Evolutionary conservation across 768 basidiomycete species (phyloP).

Genomic region (Glaciozyma martinii): DNA sequence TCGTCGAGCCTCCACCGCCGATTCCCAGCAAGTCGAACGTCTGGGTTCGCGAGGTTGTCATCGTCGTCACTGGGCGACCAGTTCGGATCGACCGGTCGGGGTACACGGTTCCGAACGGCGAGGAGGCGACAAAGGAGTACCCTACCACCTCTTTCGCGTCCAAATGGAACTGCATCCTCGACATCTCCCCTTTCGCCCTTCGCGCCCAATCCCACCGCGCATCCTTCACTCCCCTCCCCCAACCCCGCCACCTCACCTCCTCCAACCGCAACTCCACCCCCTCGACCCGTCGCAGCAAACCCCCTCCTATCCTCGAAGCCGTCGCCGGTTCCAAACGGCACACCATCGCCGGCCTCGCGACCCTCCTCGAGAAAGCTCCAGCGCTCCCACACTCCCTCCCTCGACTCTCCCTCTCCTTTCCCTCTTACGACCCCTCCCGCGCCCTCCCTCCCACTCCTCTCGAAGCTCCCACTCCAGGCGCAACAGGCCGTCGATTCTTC

Average conservation of each 20-base stretch:
- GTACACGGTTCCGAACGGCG: background rate
- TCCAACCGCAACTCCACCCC: background rate
- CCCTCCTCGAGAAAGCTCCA: slow-evolving; percentile 17
- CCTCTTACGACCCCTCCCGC: background rate
- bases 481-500: slow-evolving; percentile 16
- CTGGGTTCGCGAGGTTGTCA: slow-evolving; percentile 7
- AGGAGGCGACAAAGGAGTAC: background rate
- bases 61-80: slow-evolving; percentile 11
- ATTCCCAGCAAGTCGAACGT: background rate
- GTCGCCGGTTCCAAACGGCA: slow-evolving; percentile 24
- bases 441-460: background rate
- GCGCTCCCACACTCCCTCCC: background rate
- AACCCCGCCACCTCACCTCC: slow-evolving; percentile 2
- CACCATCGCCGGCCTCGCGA: slow-evolving; percentile 15
- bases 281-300: background rate
- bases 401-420: background rate
- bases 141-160: background rate
- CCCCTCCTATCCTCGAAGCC: slow-evolving; percentile 1
- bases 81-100: background rate
- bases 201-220: background rate
- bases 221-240: background rate
- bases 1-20: background rate
- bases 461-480: background rate
- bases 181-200: slow-evolving; percentile 15
- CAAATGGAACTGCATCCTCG: slow-evolving; percentile 19